Evolutionary conservation across 768 basidiomycete genomes (phyloP), one percentile per base, ranked within the genome.

Genomic region (Russula olivacea): DNA sequence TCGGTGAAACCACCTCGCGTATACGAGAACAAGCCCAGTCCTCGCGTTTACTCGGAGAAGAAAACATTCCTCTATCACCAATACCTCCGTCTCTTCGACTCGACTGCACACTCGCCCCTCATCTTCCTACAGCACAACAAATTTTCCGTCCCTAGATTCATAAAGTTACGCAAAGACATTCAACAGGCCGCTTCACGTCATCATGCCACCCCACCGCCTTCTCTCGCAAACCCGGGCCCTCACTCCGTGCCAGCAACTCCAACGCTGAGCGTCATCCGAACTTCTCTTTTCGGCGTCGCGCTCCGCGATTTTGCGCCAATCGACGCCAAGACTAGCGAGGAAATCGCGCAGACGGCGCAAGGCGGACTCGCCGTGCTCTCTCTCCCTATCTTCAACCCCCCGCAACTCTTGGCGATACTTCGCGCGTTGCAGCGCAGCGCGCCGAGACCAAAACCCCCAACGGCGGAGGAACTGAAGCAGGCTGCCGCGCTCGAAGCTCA

Each of bases 61-160:
- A 97, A 95, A 73, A 79, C 85, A 2, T 86, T 83, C 74, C 85
- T 92, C 72, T 91, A 86, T 76, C 81, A 84, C 76, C 86, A 88
- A 75, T 93, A 93, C 79, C 78, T 80, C 61, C 81, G 80, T 69
- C 83, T 96, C 66, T 80, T 96, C 70, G 74, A 82, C 61, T 75
- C 78, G 58, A 82, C 81, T 71, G 68, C 74, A 25, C 73, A 78
- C 41, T 77, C 83, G 0, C 86, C 92, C 36, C 76, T 93, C 71
- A 77, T 97, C 66, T 80, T 96, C 75, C 83, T 96, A 63, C 80
- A 85, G 56, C 91, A 93, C 73, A 78, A 81, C 65, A 86, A 90
- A 66, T 89, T 95, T 71, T 77, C 83, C 32, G 84, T 88, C 2
- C 77, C 81, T 45, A 81, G 87, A 45, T 78, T 92, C 67, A 78